phyloP scores from a whole-genome alignment of 2,329 filamentous ascomycete genomes.

The Aureobasidium musti region DNA sequence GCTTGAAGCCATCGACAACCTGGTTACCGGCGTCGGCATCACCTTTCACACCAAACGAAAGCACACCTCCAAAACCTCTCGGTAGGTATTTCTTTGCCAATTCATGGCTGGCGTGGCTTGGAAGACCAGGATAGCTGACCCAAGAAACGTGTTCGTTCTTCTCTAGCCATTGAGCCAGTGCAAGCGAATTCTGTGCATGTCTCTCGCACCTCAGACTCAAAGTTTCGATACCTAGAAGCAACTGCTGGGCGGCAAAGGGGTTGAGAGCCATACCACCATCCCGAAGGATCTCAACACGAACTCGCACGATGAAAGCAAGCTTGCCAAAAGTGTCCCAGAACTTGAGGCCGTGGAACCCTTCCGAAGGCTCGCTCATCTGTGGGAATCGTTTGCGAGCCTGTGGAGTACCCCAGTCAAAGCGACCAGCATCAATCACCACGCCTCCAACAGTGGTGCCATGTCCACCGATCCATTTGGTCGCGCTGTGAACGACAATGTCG shows the following conservation, averaged over 20 bases:
- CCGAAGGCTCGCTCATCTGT: conserved; percentile 84
- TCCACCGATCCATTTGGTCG: conserved; percentile 96
- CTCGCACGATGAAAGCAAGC: conserved; percentile 78
- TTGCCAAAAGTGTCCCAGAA: conserved; percentile 92
- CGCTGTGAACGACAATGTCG: conserved; percentile 54
- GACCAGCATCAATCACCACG: conserved; percentile 82
- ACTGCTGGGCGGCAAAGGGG: conserved; percentile 90
- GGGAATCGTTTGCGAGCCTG: conserved; percentile 69
- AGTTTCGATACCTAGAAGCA: conserved; percentile 86
- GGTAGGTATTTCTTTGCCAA: conserved; percentile 84
- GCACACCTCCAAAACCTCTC: conserved; percentile 82
- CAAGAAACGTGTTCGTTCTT: conserved; percentile 80
- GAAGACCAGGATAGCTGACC: conserved; percentile 91
- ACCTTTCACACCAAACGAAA: conserved; percentile 92
- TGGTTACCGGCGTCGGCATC: conserved; percentile 79
- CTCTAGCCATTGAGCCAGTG: conserved; percentile 80
- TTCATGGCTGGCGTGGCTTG: conserved; percentile 76
- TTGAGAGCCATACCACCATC: conserved; percentile 82
- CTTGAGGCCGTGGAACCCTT: conserved; percentile 88
- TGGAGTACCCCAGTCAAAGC: conserved; percentile 91
- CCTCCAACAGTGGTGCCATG: conserved; percentile 92
- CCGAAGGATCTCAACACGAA: conserved; percentile 85
- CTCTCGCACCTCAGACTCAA: conserved; percentile 82
- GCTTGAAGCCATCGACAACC: conserved; percentile 90
- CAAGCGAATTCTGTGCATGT: conserved; percentile 80